These are phyloP conservation scores for Fagopyrum esculentum DNA, from an alignment of 148 eudicot species.

Conservation along the genomic window DNA sequence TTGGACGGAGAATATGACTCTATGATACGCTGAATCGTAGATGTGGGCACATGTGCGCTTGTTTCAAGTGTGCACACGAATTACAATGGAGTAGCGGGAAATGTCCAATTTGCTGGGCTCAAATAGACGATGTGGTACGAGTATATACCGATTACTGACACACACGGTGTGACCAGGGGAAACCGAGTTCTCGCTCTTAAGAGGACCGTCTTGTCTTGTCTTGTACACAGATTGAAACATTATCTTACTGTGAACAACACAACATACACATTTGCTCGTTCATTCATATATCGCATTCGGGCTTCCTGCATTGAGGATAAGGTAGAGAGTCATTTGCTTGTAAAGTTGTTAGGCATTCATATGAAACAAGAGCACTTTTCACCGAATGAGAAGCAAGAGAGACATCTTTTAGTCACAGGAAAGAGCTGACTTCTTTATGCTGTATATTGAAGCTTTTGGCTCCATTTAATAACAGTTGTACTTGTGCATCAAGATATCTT, in stretches of 20 bases:
- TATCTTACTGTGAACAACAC: background rate
- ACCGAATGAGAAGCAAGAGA: too few relatives aligned
- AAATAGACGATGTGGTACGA: slow-evolving; percentile 61
- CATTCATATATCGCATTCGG: too few relatives aligned
- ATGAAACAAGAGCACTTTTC: too few relatives aligned
- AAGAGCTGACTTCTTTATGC: too few relatives aligned
- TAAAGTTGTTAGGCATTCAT: too few relatives aligned
- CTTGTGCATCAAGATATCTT: too few relatives aligned
- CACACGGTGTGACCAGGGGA: background rate
- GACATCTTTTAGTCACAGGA: too few relatives aligned
- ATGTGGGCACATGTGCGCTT: slow-evolving; percentile 97
- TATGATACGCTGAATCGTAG: slow-evolving; percentile 26
- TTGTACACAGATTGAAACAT: background rate
- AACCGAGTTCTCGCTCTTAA: slow-evolving; percentile 11
- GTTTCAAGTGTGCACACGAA: slow-evolving; percentile 61
- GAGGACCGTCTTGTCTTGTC: slow-evolving; percentile 12
- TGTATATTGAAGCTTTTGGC: too few relatives aligned
- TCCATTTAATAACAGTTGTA: too few relatives aligned
- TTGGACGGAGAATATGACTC: background rate
- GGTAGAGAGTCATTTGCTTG: too few relatives aligned
- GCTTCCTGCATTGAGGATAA: too few relatives aligned
- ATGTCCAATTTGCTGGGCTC: slow-evolving; percentile 73
- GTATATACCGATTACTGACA: slow-evolving; percentile 26
- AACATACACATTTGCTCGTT: background rate
- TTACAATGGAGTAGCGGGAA: slow-evolving; percentile 51